Conservation (phyloP, 257 asterid genomes). For the Capsicum baccatum region DNA sequence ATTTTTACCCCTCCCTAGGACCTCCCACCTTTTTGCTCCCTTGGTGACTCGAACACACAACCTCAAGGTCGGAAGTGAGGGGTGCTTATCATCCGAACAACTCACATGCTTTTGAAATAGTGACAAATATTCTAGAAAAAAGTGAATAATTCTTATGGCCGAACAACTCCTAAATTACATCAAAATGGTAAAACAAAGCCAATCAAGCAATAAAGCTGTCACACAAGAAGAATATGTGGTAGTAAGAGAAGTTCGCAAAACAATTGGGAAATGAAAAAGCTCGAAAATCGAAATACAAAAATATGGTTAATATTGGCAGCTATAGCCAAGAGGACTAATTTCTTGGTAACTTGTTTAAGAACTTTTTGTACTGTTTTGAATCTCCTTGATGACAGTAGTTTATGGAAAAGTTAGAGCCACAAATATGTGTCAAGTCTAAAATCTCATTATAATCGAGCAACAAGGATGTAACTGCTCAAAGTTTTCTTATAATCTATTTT, state of each 20-base stretch:
- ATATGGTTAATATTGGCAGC: conserved; percentile 15
- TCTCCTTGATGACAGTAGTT: conserved; percentile 1
- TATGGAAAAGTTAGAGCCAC: conserved; percentile 9
- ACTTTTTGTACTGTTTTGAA: background rate
- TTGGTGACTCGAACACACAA: too few relatives aligned
- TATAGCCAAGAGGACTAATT: background rate
- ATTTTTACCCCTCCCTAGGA: too few relatives aligned
- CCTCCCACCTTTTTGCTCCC: too few relatives aligned
- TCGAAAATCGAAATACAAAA: background rate
- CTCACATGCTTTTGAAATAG: too few relatives aligned
- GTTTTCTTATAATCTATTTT: background rate
- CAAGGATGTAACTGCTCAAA: background rate
- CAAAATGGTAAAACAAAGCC: background rate
- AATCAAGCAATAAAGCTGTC: background rate
- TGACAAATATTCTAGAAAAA: too few relatives aligned
- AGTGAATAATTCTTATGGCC: too few relatives aligned
- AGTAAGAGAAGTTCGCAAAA: background rate
- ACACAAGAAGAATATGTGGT: background rate
- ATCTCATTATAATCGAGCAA: conserved; percentile 18
- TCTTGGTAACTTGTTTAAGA: conserved; percentile 20
- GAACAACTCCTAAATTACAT: background rate
- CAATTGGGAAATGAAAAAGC: background rate
- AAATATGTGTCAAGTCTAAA: background rate
- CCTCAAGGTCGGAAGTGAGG: too few relatives aligned
- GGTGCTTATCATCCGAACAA: too few relatives aligned